phyloP scores from a whole-genome alignment of 169 alveolate genomes.

The Theileria equi region DNA sequence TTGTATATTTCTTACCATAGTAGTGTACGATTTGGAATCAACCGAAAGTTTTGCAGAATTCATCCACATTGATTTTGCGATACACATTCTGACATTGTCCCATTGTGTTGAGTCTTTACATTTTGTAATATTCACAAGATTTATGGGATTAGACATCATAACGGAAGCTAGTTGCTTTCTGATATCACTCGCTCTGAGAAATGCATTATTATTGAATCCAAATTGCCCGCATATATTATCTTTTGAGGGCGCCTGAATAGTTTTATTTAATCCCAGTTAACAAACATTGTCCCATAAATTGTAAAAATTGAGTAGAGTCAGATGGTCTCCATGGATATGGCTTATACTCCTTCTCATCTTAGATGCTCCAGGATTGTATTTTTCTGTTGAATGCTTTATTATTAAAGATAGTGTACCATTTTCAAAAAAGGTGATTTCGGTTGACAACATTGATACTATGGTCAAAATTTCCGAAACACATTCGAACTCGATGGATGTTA shows the following conservation, averaged over 20 bases:
- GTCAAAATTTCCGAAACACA: slow-evolving; percentile 86
- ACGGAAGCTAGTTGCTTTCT: slow-evolving; percentile 39
- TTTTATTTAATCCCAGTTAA: neutral
- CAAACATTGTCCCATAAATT: slow-evolving; percentile 49
- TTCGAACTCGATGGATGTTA: slow-evolving; percentile 84
- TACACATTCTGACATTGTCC: slow-evolving; percentile 53
- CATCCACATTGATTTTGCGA: slow-evolving; percentile 50
- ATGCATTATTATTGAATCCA: slow-evolving; percentile 40
- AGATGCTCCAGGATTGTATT: slow-evolving; percentile 17
- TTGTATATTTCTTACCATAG: slow-evolving; percentile 6
- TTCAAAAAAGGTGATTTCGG: slow-evolving; percentile 50
- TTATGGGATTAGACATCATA: slow-evolving; percentile 19
- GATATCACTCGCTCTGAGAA: slow-evolving; percentile 45
- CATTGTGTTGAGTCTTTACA: slow-evolving; percentile 54
- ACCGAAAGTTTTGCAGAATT: slow-evolving; percentile 36
- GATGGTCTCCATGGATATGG: slow-evolving; percentile 54
- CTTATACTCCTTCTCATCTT: slow-evolving; percentile 28
- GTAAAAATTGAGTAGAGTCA: slow-evolving; percentile 51
- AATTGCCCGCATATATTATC: slow-evolving; percentile 35
- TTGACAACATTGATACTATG: slow-evolving; percentile 81
- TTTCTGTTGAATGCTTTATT: slow-evolving; percentile 9
- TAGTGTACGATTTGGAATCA: slow-evolving; percentile 29
- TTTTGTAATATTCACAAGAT: slow-evolving; percentile 14
- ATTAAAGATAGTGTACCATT: neutral
- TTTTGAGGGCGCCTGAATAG: slow-evolving; percentile 11